These are phyloP conservation scores for Vitis hybrid DNA, from an alignment of 177 flowering plant species.

Conservation along the genomic window DNA sequence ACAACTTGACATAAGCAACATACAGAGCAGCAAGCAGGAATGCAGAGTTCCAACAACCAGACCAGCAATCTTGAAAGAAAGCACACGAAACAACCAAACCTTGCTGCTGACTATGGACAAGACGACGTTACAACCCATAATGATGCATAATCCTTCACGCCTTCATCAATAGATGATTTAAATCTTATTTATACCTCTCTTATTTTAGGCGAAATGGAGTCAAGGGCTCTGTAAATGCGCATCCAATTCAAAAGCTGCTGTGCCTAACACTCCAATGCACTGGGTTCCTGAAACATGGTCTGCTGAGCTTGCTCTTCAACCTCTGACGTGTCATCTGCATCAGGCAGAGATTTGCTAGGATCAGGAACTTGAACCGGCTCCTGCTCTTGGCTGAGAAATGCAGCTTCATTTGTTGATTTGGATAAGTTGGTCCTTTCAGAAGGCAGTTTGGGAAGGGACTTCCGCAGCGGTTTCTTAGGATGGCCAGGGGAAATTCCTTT, in stretches of 20 bases:
- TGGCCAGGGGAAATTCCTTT: constrained; percentile 39
- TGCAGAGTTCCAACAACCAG: constrained; percentile 22
- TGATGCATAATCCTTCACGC: constrained; percentile 20
- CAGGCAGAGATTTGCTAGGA: constrained; percentile 15
- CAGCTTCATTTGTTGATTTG: constrained; percentile 20
- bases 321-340: constrained; percentile 13
- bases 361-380: constrained; percentile 27
- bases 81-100: constrained; percentile 24
- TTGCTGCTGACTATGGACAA: constrained; percentile 31
- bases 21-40: constrained; percentile 22
- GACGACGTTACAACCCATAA: constrained; percentile 20
- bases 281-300: constrained; percentile 17
- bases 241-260: constrained; percentile 7
- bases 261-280: constrained; percentile 20
- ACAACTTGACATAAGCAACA: constrained; percentile 19
- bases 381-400: constrained; percentile 12
- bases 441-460: constrained; percentile 79
- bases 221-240: constrained; percentile 12
- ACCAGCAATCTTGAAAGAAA: constrained; percentile 34
- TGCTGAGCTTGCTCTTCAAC: constrained; percentile 28
- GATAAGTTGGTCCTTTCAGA: constrained; percentile 55
- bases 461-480: constrained; percentile 62
- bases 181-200: constrained; percentile 14
- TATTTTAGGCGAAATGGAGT: constrained; percentile 9
- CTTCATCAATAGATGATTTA: constrained; percentile 21